These are phyloP conservation scores for Austroboletus sp. DNA, from an alignment of 1,284 basidiomycete genomes.

Conservation along the genomic window DNA sequence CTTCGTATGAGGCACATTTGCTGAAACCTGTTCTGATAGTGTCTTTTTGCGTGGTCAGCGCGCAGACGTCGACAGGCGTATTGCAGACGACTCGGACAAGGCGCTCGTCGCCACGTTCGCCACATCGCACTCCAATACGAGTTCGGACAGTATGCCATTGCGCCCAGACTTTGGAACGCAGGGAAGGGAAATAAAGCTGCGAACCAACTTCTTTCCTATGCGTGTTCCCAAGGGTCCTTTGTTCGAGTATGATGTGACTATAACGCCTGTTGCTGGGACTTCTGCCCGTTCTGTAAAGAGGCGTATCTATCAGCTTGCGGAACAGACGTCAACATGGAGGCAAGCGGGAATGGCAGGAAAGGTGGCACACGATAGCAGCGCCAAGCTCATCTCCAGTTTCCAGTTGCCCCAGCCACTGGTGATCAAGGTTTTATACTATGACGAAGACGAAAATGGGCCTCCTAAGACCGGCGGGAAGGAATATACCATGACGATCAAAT, in stretches of 20 bases:
- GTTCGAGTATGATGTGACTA: slow-evolving; percentile 63
- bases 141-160: slow-evolving; percentile 50
- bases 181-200: slow-evolving; percentile 55
- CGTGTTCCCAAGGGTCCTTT: slow-evolving; percentile 54
- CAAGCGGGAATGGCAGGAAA: slow-evolving; percentile 43
- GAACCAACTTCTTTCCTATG: slow-evolving; percentile 72
- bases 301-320: slow-evolving; percentile 67
- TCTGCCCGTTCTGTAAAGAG: slow-evolving; percentile 53
- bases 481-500: slow-evolving; percentile 59
- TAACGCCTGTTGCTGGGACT: slow-evolving; percentile 48
- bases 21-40: slow-evolving; percentile 32
- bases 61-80: slow-evolving; percentile 53
- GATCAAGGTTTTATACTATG: slow-evolving; percentile 53
- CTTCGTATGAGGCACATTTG: neutral
- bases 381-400: slow-evolving; percentile 56
- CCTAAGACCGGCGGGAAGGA: slow-evolving; percentile 40
- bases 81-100: slow-evolving; percentile 52
- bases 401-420: slow-evolving; percentile 52
- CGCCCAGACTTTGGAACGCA: slow-evolving; percentile 62
- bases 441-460: slow-evolving; percentile 56
- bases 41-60: slow-evolving; percentile 47
- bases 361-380: slow-evolving; percentile 65
- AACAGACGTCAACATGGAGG: slow-evolving; percentile 51
- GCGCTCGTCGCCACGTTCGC: slow-evolving; percentile 48
- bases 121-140: slow-evolving; percentile 33